phyloP scores from a whole-genome alignment of 768 basidiomycete species.

The Fomitopsis pulvina region DNA sequence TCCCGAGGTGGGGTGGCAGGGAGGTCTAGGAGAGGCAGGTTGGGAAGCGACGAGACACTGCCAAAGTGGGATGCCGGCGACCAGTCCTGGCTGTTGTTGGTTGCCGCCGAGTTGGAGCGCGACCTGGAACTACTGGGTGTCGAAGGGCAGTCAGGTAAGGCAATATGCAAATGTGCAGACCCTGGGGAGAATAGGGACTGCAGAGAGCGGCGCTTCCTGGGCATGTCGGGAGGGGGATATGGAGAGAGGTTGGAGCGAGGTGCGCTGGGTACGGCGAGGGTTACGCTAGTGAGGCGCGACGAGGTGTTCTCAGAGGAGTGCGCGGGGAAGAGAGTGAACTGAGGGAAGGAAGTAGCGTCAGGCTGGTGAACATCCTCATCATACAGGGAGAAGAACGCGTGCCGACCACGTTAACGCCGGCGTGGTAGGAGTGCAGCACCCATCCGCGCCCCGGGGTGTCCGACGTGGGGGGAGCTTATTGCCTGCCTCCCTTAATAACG shows the following conservation, averaged over 20 bases:
- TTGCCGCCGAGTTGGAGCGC: conserved; percentile 11
- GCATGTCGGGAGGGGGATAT: conserved; percentile 26
- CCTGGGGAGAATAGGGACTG: conserved; percentile 46
- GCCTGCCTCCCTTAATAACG: conserved; percentile 1
- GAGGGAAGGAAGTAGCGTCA: neutral
- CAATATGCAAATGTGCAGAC: conserved; percentile 27
- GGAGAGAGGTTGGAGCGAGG: neutral
- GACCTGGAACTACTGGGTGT: conserved; percentile 3
- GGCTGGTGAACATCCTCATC: neutral
- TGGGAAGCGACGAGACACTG: conserved; percentile 7
- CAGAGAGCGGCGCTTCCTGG: conserved; percentile 47
- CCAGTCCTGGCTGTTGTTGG: conserved; percentile 20
- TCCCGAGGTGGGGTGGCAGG: conserved; percentile 16
- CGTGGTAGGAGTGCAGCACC: neutral
- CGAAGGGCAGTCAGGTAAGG: conserved; percentile 5
- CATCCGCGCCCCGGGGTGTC: neutral
- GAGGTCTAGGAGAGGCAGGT: conserved; percentile 8
- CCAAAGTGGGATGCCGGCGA: conserved; percentile 14
- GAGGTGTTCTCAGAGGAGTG: neutral
- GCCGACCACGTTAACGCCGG: conserved; percentile 4
- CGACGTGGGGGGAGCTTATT: neutral
- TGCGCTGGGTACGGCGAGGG: neutral
- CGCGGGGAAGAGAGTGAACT: neutral
- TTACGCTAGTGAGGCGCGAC: neutral
- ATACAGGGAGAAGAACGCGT: neutral